A percentile compares a stretch with the other conserved stretches of the same genome.
phyloP scores from a whole-genome alignment of 345 rosid genomes.

The Eutrema yunnanense region DNA sequence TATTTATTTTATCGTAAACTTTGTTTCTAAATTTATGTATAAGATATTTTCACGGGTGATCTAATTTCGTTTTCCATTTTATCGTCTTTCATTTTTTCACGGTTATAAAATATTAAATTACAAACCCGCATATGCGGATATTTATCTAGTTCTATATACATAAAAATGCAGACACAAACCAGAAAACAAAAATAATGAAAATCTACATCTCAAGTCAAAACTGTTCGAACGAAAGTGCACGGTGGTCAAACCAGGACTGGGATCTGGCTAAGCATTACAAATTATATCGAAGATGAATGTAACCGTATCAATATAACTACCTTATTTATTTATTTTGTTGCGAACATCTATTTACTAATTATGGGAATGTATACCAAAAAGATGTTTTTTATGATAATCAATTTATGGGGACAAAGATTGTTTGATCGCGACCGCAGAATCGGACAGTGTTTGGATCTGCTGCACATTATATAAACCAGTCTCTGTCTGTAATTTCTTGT shows the following conservation, averaged over 20 bases:
- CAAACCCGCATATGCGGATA: too few relatives aligned
- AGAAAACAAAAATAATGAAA: background rate
- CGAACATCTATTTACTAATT: background rate
- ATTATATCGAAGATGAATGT: background rate
- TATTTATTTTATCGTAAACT: too few relatives aligned
- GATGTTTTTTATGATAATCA: background rate
- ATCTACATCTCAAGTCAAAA: background rate
- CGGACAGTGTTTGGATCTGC: constrained; percentile 15
- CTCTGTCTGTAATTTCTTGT: constrained; percentile 5
- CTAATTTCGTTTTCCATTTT: too few relatives aligned
- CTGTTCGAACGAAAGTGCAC: background rate
- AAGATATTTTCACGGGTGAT: too few relatives aligned
- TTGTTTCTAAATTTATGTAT: too few relatives aligned
- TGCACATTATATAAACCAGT: background rate
- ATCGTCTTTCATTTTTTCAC: too few relatives aligned
- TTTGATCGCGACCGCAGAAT: constrained; percentile 14
- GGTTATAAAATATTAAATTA: too few relatives aligned
- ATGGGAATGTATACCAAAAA: background rate
- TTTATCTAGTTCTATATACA: too few relatives aligned
- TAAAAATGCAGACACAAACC: background rate
- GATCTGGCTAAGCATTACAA: background rate
- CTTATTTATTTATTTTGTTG: background rate
- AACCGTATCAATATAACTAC: background rate
- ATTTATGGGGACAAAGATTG: constrained; percentile 5
- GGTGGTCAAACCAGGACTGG: background rate